phyloP scores from a whole-genome alignment of 2,329 filamentous ascomycete species.

The Fusarium stilboides region DNA sequence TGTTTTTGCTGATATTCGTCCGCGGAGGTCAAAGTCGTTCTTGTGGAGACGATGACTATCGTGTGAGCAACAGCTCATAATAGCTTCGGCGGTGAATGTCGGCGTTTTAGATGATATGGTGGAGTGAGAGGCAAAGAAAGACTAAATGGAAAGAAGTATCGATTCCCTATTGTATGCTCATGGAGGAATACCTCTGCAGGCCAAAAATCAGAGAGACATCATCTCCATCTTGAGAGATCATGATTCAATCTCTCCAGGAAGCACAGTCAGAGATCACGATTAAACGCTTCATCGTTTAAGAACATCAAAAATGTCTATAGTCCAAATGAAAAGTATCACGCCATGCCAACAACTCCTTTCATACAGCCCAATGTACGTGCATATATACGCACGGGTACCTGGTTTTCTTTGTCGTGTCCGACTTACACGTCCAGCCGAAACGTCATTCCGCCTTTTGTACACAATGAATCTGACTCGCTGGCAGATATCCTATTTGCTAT shows the following conservation, averaged over 20 bases:
- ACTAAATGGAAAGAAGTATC: background rate
- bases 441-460: slow-evolving; percentile 36
- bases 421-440: slow-evolving; percentile 12
- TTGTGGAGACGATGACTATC: slow-evolving; percentile 25
- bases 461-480: slow-evolving; percentile 4
- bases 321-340: slow-evolving; percentile 20
- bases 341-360: slow-evolving; percentile 22
- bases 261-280: background rate
- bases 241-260: background rate
- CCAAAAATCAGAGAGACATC: background rate
- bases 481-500: slow-evolving; percentile 1
- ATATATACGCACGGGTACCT: slow-evolving; percentile 15
- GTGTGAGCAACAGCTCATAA: slow-evolving; percentile 43
- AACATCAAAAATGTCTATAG: slow-evolving; percentile 9
- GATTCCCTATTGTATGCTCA: background rate
- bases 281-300: background rate
- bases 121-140: background rate
- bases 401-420: slow-evolving; percentile 12
- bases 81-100: slow-evolving; percentile 27
- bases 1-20: background rate
- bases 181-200: background rate
- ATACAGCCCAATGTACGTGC: slow-evolving; percentile 8
- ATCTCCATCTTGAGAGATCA: background rate
- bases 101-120: background rate
- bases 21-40: background rate